Conservation (phyloP, 2,329 filamentous ascomycete genomes). For the Fusarium kyushuense region DNA sequence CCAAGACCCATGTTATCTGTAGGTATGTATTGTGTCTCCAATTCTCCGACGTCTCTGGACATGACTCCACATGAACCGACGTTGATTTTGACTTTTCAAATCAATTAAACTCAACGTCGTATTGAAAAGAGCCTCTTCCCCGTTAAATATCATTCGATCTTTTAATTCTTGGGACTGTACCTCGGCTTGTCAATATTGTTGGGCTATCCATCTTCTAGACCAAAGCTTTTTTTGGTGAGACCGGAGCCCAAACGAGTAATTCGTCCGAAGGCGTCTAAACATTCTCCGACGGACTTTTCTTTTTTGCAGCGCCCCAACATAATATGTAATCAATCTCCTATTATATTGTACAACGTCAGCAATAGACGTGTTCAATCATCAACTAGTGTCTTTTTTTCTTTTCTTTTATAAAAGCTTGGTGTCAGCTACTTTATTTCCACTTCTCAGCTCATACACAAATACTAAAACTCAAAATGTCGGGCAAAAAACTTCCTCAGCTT, state of each 20-base stretch:
- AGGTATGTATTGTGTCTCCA: too few species aligned
- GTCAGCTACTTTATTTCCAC: neutral
- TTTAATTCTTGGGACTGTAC: neutral
- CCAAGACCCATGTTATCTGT: neutral
- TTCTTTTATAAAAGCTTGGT: neutral
- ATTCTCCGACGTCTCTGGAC: neutral
- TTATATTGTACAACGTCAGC: neutral
- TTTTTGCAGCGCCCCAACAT: neutral
- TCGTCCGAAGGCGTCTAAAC: neutral
- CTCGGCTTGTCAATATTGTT: conserved; percentile 3
- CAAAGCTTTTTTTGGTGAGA: conserved; percentile 1
- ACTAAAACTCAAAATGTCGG: conserved; percentile 27
- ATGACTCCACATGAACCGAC: neutral
- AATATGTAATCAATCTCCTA: conserved; percentile 1
- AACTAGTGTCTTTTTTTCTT: neutral
- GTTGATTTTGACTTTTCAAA: neutral
- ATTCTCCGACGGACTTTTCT: conserved; percentile 5
- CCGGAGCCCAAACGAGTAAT: neutral
- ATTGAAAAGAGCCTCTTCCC: neutral
- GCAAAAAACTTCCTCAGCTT: conserved; percentile 38
- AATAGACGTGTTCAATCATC: neutral
- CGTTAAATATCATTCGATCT: neutral
- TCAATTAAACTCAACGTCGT: neutral
- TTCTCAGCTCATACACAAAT: neutral
- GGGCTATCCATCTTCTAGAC: neutral